Base-by-base conservation (phyloP, 805 yeast genomes). In the Starmerella lactis-condensi region DNA sequence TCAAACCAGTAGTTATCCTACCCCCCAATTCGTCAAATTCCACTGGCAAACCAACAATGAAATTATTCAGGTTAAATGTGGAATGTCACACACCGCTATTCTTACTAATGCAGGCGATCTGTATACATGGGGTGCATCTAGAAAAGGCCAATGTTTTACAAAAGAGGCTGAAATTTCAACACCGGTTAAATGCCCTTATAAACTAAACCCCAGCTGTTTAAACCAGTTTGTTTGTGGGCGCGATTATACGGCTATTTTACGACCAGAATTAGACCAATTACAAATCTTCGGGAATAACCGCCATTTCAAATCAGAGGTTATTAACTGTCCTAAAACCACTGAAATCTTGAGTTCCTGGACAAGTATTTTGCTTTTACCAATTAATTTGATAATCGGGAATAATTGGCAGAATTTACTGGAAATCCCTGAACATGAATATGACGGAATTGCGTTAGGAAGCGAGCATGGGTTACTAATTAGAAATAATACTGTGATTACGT, bases 391-490 rank as follows among this genome's bases (percentile, higher is more conserved):
- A 0, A 40, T 58, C 33, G 96, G 96, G 0, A 81, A 78, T 52
- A 69, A 75, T 46, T 64, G 73, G 11, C 89, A 77, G 46, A 74
- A 74, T 3, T 96, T 85, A 51, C 37, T 62, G 11, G 60, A 58
- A 11, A 27, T 32, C 11, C 37, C 43, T 15, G 18, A n/a, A 17
- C 9, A 24, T 9, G 17, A n/a, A 13, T 9, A 9, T 16, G 21
- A 6, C 11, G 7, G 6, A 22, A 57, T 59, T 32, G 57, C 60
- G 1, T 62, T 68, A 5, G 98, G 98, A 1, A 78, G 93, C 50
- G 96, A 85, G 47, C 98, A 85, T 51, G 91, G 89, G 0, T 44
- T 82, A 12, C 43, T 43, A 9, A 27, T 67, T 26, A 10, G 27
- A 1, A 40, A 48, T 11, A 42, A 51, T 24, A 30, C 34, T 6